phyloP scores from a whole-genome alignment of 306 rosid species.

The Abrus precatorius region DNA sequence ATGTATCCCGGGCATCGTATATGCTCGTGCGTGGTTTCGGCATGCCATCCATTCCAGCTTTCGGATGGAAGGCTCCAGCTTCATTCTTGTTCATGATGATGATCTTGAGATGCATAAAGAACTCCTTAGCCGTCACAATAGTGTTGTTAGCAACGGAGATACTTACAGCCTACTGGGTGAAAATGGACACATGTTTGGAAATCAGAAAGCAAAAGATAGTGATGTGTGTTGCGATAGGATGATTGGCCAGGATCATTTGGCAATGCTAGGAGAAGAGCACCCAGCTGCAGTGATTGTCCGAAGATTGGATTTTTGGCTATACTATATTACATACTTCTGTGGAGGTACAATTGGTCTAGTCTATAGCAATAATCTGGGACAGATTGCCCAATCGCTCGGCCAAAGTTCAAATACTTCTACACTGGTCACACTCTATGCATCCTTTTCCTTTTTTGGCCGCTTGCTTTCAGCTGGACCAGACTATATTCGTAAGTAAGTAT shows the following conservation, averaged over 20 bases:
- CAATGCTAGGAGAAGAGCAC: slow-evolving; percentile 89
- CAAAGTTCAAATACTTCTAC: slow-evolving; percentile 65
- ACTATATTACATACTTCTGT: slow-evolving; percentile 79
- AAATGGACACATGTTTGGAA: slow-evolving; percentile 40
- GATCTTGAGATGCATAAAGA: slow-evolving; percentile 96
- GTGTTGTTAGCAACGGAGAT: slow-evolving; percentile 50
- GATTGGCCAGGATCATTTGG: slow-evolving; percentile 67
- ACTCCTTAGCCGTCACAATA: slow-evolving; percentile 60
- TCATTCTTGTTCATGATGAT: slow-evolving; percentile 80
- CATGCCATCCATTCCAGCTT: slow-evolving; percentile 69
- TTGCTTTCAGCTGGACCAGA: slow-evolving; percentile 94
- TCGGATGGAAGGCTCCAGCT: slow-evolving; percentile 67
- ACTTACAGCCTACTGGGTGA: slow-evolving; percentile 40
- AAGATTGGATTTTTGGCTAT: slow-evolving; percentile 91
- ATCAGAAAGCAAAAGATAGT: slow-evolving; percentile 36
- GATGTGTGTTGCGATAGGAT: slow-evolving; percentile 56
- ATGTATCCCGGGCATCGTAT: slow-evolving; percentile 80
- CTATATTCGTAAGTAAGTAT: slow-evolving; percentile 75
- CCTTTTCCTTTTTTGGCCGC: slow-evolving; percentile 95
- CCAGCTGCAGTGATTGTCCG: slow-evolving; percentile 62
- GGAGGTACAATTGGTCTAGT: slow-evolving; percentile 97
- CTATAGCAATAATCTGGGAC: slow-evolving; percentile 94
- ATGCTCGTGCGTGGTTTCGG: slow-evolving; percentile 76
- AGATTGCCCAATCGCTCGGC: slow-evolving; percentile 85
- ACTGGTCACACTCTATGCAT: slow-evolving; percentile 79